These are phyloP conservation scores for Trichoderma brevicompactum DNA, from an alignment of 2,329 filamentous ascomycete genomes.

Conservation along the genomic window DNA sequence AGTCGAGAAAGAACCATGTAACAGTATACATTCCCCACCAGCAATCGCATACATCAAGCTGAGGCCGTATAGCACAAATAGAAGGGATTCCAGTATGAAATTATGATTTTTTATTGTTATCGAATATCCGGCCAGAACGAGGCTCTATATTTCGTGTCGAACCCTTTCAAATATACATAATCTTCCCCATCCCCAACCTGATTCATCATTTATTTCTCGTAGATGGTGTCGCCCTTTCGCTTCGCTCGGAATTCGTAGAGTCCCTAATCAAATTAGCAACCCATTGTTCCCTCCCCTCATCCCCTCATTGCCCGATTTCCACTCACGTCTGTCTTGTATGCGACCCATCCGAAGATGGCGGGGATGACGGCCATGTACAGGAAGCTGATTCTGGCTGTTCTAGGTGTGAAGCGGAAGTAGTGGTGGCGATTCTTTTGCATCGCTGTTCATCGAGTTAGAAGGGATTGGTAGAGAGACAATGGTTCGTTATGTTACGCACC, in stretches of 20 bases:
- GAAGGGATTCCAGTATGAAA: not conserved
- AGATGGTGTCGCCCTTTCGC: slow-evolving; percentile 81
- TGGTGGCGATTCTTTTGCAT: slow-evolving; percentile 85
- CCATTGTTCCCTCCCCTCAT: not conserved
- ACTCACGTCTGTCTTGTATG: slow-evolving; percentile 85
- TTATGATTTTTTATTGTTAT: not conserved
- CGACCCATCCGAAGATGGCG: slow-evolving; percentile 68
- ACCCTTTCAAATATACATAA: slow-evolving; percentile 49
- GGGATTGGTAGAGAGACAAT: slow-evolving; percentile 8
- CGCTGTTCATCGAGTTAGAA: slow-evolving; percentile 56
- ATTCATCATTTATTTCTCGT: slow-evolving; percentile 67
- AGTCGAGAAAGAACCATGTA: not conserved
- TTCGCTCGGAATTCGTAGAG: slow-evolving; percentile 86
- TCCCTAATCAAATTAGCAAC: slow-evolving; percentile 62
- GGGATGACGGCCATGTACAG: slow-evolving; percentile 78
- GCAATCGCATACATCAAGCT: not conserved
- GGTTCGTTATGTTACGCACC: slow-evolving; percentile 40
- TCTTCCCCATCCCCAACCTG: slow-evolving; percentile 27
- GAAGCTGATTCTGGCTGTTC: slow-evolving; percentile 79
- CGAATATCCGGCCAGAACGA: slow-evolving; percentile 12
- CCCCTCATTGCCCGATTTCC: slow-evolving; percentile 1
- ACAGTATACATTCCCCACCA: not conserved
- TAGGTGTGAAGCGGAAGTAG: slow-evolving; percentile 92
- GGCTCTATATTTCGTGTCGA: slow-evolving; percentile 38
- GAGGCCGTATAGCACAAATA: not conserved